Conservation (phyloP, 345 rosid genomes). For the Sisymbrium altissimum region DNA sequence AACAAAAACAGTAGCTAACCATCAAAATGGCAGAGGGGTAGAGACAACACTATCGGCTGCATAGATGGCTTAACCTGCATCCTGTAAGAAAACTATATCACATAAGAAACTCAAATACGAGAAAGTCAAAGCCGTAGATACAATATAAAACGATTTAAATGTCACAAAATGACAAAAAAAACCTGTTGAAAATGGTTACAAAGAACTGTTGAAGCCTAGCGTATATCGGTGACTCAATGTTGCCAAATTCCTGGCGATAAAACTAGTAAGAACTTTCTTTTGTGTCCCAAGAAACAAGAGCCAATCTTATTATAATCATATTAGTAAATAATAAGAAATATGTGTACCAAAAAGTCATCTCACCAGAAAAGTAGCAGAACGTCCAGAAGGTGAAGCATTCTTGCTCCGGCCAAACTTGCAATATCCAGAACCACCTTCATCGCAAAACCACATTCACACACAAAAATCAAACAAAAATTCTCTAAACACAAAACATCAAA, state of each 20-base stretch:
- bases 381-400: conserved; percentile 65
- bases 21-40: conserved; percentile 89
- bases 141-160: conserved; percentile 6
- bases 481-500: background rate
- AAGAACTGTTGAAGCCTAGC: conserved; percentile 75
- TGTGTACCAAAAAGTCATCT: background rate
- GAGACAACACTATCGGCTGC: conserved; percentile 74
- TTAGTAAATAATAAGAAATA: background rate
- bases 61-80: conserved; percentile 73
- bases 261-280: conserved; percentile 27
- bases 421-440: conserved; percentile 87
- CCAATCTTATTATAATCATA: background rate
- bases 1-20: conserved; percentile 46
- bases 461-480: background rate
- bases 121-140: background rate
- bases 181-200: conserved; percentile 73
- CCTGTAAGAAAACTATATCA: conserved; percentile 41
- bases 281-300: conserved; percentile 12
- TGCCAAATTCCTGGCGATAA: conserved; percentile 77
- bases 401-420: conserved; percentile 95
- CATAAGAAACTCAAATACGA: conserved; percentile 4
- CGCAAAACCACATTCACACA: background rate
- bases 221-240: conserved; percentile 82
- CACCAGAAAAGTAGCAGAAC: conserved; percentile 78
- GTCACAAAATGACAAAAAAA: background rate